phyloP scores from a whole-genome alignment of 2,329 filamentous ascomycete genomes.

The Exophiala aquamarina region DNA sequence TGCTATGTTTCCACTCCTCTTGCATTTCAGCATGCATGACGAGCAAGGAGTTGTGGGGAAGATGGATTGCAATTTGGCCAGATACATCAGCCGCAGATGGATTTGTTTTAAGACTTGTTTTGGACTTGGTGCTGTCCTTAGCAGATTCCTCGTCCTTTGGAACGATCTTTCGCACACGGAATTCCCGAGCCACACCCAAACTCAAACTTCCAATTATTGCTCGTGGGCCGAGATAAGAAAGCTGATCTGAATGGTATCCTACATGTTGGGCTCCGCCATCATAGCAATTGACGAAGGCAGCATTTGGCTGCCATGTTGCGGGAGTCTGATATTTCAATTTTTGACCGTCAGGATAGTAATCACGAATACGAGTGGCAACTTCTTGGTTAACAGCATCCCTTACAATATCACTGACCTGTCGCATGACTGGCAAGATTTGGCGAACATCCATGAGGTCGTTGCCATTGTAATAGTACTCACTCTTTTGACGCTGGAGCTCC shows the following conservation, averaged over 20 bases:
- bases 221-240: slow-evolving; percentile 88
- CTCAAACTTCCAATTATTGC: slow-evolving; percentile 88
- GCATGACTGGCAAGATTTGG: slow-evolving; percentile 71
- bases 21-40: slow-evolving; percentile 99
- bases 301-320: slow-evolving; percentile 75
- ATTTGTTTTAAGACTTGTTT: slow-evolving; percentile 7
- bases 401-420: slow-evolving; percentile 67
- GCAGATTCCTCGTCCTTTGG: slow-evolving; percentile 52
- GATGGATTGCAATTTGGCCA: slow-evolving; percentile 87
- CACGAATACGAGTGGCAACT: slow-evolving; percentile 68
- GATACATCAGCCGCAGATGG: slow-evolving; percentile 57
- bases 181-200: slow-evolving; percentile 88
- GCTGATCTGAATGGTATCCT: slow-evolving; percentile 88
- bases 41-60: slow-evolving; percentile 90
- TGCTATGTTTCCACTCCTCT: slow-evolving; percentile 91
- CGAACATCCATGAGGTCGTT: slow-evolving; percentile 72
- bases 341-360: slow-evolving; percentile 65
- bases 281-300: slow-evolving; percentile 94
- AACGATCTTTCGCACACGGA: slow-evolving; percentile 77
- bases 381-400: slow-evolving; percentile 74
- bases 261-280: slow-evolving; percentile 77
- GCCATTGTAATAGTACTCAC: slow-evolving; percentile 85
- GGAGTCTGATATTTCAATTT: slow-evolving; percentile 75
- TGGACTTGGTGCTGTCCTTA: slow-evolving; percentile 20
- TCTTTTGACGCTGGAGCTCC: slow-evolving; percentile 68